These are phyloP conservation scores for Trichoderma arundinaceum DNA, from an alignment of 2,329 filamentous ascomycete species.

Conservation along the genomic window DNA sequence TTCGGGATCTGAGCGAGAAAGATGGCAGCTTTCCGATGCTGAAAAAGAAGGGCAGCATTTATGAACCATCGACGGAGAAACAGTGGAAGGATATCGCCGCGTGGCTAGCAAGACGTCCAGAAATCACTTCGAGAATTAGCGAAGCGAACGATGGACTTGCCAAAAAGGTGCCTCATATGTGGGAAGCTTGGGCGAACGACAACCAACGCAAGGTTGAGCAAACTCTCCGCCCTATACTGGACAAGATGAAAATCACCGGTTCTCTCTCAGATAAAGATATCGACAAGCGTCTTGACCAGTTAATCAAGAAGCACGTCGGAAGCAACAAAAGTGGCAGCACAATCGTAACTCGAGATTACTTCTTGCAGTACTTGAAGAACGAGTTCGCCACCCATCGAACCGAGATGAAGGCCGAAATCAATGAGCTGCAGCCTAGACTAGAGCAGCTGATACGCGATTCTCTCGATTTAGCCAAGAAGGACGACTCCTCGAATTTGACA, in stretches of 20 bases:
- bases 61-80: slow-evolving; percentile 50
- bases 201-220: slow-evolving; percentile 52
- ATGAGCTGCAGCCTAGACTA: slow-evolving; percentile 46
- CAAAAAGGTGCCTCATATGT: slow-evolving; percentile 48
- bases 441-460: slow-evolving; percentile 43
- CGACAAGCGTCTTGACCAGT: slow-evolving; percentile 44
- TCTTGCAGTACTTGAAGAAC: slow-evolving; percentile 51
- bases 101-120: slow-evolving; percentile 48
- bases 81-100: slow-evolving; percentile 55
- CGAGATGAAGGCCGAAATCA: slow-evolving; percentile 50
- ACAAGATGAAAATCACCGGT: slow-evolving; percentile 45
- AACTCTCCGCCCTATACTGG: slow-evolving; percentile 41
- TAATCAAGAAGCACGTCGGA: slow-evolving; percentile 47
- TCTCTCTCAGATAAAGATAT: slow-evolving; percentile 43
- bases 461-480: slow-evolving; percentile 39
- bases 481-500: slow-evolving; percentile 44
- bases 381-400: slow-evolving; percentile 47
- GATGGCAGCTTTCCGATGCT: slow-evolving; percentile 56
- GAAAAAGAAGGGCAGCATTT: slow-evolving; percentile 48
- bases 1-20: slow-evolving; percentile 59
- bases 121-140: slow-evolving; percentile 40
- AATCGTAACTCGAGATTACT: slow-evolving; percentile 56
- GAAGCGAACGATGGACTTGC: slow-evolving; percentile 40
- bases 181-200: slow-evolving; percentile 58
- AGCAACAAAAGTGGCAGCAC: slow-evolving; percentile 43